Evolutionary conservation across 1,284 basidiomycete species (phyloP).

Genomic region (Papiliotrema fonsecae): DNA sequence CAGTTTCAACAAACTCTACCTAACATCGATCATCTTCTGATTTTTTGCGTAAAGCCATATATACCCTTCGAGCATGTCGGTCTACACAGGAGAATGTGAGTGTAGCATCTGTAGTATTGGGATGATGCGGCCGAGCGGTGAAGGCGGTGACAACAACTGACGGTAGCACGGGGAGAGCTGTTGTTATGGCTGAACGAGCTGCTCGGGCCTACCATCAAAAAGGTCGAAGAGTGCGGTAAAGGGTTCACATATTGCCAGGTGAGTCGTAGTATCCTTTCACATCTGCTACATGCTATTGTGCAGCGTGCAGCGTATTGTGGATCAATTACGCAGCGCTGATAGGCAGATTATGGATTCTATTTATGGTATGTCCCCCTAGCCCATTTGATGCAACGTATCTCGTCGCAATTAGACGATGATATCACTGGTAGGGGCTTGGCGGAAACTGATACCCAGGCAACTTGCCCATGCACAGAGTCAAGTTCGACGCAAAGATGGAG

Average conservation of each 20-base stretch:
- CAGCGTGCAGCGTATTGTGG: too few relatives aligned
- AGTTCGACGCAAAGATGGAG: slow-evolving; percentile 90
- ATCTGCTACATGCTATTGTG: too few relatives aligned
- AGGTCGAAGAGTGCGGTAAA: slow-evolving; percentile 89
- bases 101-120: too few relatives aligned
- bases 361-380: slow-evolving; percentile 59
- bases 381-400: too few relatives aligned
- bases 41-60: too few relatives aligned
- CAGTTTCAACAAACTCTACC: too few relatives aligned
- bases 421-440: not conserved
- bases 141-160: not conserved
- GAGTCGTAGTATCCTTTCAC: slow-evolving; percentile 10
- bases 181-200: slow-evolving; percentile 92
- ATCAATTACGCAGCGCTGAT: too few relatives aligned
- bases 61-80: slow-evolving; percentile 26
- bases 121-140: not conserved
- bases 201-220: slow-evolving; percentile 71
- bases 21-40: too few relatives aligned
- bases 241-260: slow-evolving; percentile 83
- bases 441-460: slow-evolving; percentile 55
- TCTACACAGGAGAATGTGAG: slow-evolving; percentile 43
- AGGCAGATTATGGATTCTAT: slow-evolving; percentile 76
- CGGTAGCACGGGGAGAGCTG: slow-evolving; percentile 67
- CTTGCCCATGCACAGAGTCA: slow-evolving; percentile 79
- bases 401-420: too few relatives aligned